Percentiles rank a stretch among this genome's conserved stretches.
phyloP scores from a whole-genome alignment of 805 yeast genomes.

The Ascoidea asiatica region DNA sequence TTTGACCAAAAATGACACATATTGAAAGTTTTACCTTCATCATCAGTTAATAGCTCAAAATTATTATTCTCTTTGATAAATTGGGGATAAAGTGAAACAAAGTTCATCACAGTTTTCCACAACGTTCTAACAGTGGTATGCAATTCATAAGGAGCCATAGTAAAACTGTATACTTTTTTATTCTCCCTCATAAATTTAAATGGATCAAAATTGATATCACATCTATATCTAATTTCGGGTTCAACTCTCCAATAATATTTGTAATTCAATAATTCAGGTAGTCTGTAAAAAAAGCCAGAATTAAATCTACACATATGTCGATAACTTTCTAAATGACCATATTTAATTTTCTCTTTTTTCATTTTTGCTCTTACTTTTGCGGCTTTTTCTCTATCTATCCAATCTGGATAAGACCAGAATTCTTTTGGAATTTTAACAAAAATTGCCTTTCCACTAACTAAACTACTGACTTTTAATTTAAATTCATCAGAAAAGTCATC shows the following conservation, averaged over 20 bases:
- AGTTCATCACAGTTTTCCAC: constrained; percentile 34
- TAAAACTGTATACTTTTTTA: constrained; percentile 36
- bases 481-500: constrained; percentile 28
- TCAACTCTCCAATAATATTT: constrained; percentile 52
- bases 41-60: constrained; percentile 33
- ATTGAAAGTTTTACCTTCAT: constrained; percentile 28
- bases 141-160: constrained; percentile 35
- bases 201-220: constrained; percentile 46
- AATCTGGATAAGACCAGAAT: constrained; percentile 34
- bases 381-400: constrained; percentile 24
- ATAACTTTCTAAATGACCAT: constrained; percentile 37
- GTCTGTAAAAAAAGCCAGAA: constrained; percentile 44
- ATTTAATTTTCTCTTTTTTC: constrained; percentile 20
- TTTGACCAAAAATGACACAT: constrained; percentile 57
- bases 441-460: constrained; percentile 26
- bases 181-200: constrained; percentile 27
- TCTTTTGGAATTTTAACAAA: constrained; percentile 29
- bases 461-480: constrained; percentile 16
- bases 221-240: constrained; percentile 40
- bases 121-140: constrained; percentile 38
- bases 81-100: constrained; percentile 31
- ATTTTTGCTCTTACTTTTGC: constrained; percentile 15
- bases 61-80: constrained; percentile 33
- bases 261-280: constrained; percentile 29
- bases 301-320: constrained; percentile 66